Evolutionary conservation across 495 filamentous ascomycete genomes (phyloP).

Genomic region (Tuber umbilicatum): DNA sequence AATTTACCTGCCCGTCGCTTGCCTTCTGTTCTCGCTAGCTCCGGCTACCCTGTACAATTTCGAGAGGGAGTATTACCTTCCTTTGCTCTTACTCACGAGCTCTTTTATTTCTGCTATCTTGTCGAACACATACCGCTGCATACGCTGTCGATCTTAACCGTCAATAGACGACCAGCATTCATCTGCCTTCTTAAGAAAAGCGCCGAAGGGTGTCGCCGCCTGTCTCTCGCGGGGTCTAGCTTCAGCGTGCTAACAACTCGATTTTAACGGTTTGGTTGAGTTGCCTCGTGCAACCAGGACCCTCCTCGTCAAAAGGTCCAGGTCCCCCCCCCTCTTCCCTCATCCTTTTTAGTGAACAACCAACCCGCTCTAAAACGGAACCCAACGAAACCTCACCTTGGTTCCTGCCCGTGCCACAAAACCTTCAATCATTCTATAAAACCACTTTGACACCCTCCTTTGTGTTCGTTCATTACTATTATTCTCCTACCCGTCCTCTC

Average conservation of each 20-base stretch:
- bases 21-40: neutral
- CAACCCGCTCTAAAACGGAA: constrained; percentile 30
- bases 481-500: neutral
- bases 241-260: neutral
- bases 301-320: constrained; percentile 34
- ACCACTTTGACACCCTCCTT: neutral
- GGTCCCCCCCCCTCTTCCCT: constrained; percentile 32
- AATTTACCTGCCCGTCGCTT: neutral
- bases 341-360: constrained; percentile 19
- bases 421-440: constrained; percentile 1
- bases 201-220: constrained; percentile 3
- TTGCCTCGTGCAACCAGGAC: constrained; percentile 39
- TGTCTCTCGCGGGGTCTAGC: neutral
- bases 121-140: neutral
- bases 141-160: neutral
- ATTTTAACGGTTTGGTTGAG: constrained; percentile 36
- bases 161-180: neutral
- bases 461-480: neutral
- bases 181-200: constrained; percentile 4
- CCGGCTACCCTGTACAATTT: neutral
- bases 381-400: constrained; percentile 1
- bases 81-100: neutral
- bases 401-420: neutral
- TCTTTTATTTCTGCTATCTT: neutral
- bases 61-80: neutral